Conservation (phyloP, 2,329 filamentous ascomycete species). For the Hypoxylon rubiginosum region DNA sequence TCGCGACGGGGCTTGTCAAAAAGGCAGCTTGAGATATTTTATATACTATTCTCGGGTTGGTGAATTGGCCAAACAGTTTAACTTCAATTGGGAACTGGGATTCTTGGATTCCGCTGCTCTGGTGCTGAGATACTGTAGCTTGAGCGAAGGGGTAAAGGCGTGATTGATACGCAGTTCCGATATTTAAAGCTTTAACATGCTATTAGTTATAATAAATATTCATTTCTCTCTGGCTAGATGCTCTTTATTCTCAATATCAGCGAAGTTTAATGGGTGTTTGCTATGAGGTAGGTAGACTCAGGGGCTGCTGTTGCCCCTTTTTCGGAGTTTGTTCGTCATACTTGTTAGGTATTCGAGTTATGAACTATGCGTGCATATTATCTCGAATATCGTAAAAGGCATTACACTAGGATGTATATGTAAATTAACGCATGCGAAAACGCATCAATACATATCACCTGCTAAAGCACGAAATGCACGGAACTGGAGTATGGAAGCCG, state of each 20-base stretch:
- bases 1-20: background rate
- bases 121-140: background rate
- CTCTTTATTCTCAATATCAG: background rate
- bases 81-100: background rate
- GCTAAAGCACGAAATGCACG: background rate
- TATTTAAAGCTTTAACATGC: background rate
- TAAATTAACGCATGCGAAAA: background rate
- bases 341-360: background rate
- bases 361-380: background rate
- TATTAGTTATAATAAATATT: background rate
- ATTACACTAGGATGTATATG: background rate
- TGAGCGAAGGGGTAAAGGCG: background rate
- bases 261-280: background rate
- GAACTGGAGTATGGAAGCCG: background rate
- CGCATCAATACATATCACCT: background rate
- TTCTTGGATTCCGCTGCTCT: background rate
- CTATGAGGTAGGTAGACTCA: background rate
- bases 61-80: background rate
- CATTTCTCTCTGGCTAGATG: background rate
- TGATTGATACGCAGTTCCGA: background rate
- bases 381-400: background rate
- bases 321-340: background rate
- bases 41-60: background rate
- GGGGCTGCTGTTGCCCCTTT: background rate
- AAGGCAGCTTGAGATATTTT: background rate